Base-by-base conservation (phyloP, 148 eudicot species). In the Silene uniflora region DNA sequence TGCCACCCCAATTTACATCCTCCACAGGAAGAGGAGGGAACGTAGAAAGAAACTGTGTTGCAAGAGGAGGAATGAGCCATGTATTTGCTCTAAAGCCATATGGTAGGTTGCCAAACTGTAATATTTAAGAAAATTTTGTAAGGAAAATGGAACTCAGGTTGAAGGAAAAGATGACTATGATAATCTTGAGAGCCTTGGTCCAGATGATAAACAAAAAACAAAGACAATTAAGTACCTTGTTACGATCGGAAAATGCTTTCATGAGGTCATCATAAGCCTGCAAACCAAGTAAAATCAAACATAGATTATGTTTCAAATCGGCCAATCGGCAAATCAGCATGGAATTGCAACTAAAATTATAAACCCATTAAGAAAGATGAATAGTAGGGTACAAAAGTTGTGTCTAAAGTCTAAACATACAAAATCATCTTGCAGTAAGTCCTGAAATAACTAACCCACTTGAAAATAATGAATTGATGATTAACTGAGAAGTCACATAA, bases 21-120 rank as follows among this genome's bases (percentile, higher is more conserved):
- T 96, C 99, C 3, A 82, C 83, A 0, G 99, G 98, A 56, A 96
- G 95, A 80, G 90, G 87, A 46, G 91, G 95, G 66, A 92, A 96
- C 66, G 77, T 62, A 2, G 93, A 83, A 65, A 92, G 90, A 73
- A 85, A 85, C 39, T 84, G 93, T 69, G 98, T 91, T 46, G 94
- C 88, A 59, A 87, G 74, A 16, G 99, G 98, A 73, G 99, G 99
- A 73, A 91, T 87, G 65, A 96, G 95, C 99, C 99, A 96, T 54
- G 99, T 92, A 85, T 96, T 96, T 83, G 99, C 95, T 87, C 97
- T 84, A 86, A 92, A 96, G 61, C 99, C 99, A 81, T 80, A 96
- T 6, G 99, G 99, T 19, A 96, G 91, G 87, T 96, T 96, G 7
- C 99, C 99, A 85, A 96, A 96, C 99, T 96, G 89, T 86, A 86